phyloP scores from a whole-genome alignment of 148 eudicot species.

The Bassia scoparia region DNA sequence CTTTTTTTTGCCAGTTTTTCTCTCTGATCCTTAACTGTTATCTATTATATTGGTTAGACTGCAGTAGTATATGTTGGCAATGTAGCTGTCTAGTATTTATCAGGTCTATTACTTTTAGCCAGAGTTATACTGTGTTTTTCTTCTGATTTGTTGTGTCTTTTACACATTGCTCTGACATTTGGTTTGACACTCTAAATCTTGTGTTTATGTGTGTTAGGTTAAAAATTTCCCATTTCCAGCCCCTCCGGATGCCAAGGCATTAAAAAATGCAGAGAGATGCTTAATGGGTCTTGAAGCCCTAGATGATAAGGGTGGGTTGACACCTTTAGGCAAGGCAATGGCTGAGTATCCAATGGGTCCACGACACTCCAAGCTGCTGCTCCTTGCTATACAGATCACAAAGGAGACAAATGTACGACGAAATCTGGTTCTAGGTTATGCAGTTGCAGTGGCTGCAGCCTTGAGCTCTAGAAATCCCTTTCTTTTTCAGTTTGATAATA shows the following conservation, averaged over 20 bases:
- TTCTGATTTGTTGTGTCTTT: not conserved
- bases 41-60: not conserved
- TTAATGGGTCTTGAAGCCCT: constrained; percentile 82
- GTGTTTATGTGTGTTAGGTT: constrained; percentile 43
- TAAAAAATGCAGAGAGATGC: constrained; percentile 68
- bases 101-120: not conserved
- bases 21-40: too few relatives aligned
- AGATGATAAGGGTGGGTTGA: constrained; percentile 58
- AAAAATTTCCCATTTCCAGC: constrained; percentile 90
- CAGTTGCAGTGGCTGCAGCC: constrained; percentile 79
- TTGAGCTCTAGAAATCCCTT: constrained; percentile 80
- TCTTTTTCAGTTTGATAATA: constrained; percentile 46
- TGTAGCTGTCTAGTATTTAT: not conserved
- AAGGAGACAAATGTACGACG: constrained; percentile 39
- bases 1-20: too few relatives aligned
- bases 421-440: constrained; percentile 63
- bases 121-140: not conserved
- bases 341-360: constrained; percentile 87
- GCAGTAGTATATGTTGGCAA: not conserved
- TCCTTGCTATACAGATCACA: constrained; percentile 64
- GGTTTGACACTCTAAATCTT: not conserved
- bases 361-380: constrained; percentile 90
- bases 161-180: not conserved
- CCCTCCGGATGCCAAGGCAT: constrained; percentile 56
- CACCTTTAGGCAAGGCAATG: constrained; percentile 84